Base-by-base conservation (phyloP, 441 rosid species). In the Bruguiera hainesii region DNA sequence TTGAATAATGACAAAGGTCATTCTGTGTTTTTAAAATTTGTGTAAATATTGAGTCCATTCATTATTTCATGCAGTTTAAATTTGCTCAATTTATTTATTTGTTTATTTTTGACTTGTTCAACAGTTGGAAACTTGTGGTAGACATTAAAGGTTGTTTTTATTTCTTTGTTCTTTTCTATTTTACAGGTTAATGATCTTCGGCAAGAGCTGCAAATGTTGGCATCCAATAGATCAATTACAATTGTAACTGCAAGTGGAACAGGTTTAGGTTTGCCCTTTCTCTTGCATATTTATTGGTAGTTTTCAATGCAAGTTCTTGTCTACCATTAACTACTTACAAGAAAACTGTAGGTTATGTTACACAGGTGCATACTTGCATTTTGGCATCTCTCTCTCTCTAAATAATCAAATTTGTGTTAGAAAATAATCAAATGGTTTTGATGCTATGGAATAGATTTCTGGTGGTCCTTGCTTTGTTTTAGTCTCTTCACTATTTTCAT, bases 121-220 rank as follows among this genome's bases (percentile, higher is more conserved):
- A 28, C 48, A 65, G 29, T 35, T 71, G 35, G 35, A 30, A 11
- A 66, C 67, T 10, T 56, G 7, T 60, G n/a, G 68, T 69, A 15
- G 35, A 75, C 48, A 56, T 42, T 72, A 39, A 37, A 55, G 49
- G 53, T 63, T 3, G 21, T 74, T 26, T 61, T 33, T 78, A 64
- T 49, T 48, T 60, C 1, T 28, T 61, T 48, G 0, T 29, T 29
- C 7, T 77, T 65, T 64, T 64, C 10, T 18, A 64, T 64, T 74
- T 66, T 74, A 21, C 80, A 95, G 99, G 97, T 95, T 62, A 76
- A 81, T 71, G 89, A 81, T 74, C 80, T 95, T 20, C 82, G 90
- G 60, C 78, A 84, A 79, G 93, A 92, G 75, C 76, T 92, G 75
- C 84, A 80, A 75, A 55, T 80, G 57, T 63, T 95, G 71, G 69